Conservation (phyloP, 2,329 filamentous ascomycete species). For the Trichoderma simmonsii region DNA sequence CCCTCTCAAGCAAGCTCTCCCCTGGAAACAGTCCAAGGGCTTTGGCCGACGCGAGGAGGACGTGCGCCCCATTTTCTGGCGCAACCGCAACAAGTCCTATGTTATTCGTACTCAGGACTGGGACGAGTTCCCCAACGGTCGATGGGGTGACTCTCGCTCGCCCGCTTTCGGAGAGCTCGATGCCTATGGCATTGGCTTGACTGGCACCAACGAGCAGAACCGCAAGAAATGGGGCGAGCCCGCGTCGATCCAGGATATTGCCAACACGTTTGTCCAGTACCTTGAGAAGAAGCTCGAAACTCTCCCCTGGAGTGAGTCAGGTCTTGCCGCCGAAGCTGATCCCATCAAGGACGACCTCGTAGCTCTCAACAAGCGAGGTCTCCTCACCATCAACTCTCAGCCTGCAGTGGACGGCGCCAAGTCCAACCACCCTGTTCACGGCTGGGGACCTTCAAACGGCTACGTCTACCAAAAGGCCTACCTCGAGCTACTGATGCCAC, state of each 20-base stretch:
- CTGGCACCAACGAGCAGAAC: constrained; percentile 93
- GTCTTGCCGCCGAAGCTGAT: constrained; percentile 79
- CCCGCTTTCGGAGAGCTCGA: constrained; percentile 95
- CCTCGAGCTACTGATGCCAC: constrained; percentile 83
- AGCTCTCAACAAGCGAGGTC: constrained; percentile 76
- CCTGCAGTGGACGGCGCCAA: constrained; percentile 89
- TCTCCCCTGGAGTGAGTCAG: constrained; percentile 90
- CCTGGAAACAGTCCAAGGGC: constrained; percentile 92
- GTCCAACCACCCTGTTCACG: constrained; percentile 80
- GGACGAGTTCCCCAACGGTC: constrained; percentile 98
- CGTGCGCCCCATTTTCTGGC: constrained; percentile 97
- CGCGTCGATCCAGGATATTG: constrained; percentile 72
- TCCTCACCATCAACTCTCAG: constrained; percentile 96
- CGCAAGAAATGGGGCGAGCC: constrained; percentile 93
- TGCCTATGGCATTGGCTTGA: constrained; percentile 88
- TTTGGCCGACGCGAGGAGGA: constrained; percentile 88
- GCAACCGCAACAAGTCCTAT: constrained; percentile 94
- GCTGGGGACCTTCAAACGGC: constrained; percentile 92
- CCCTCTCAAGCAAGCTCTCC: constrained; percentile 83
- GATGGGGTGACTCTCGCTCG: constrained; percentile 96
- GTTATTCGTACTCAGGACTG: constrained; percentile 94
- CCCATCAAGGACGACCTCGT: constrained; percentile 74
- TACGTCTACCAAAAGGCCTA: constrained; percentile 99
- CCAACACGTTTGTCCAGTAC: constrained; percentile 80
- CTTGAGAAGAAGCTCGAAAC: constrained; percentile 75